Evolutionary conservation across 2,329 filamentous ascomycete genomes (phyloP), one percentile per base, ranked within the genome.

Genomic region (Fusarium staphyleae): DNA sequence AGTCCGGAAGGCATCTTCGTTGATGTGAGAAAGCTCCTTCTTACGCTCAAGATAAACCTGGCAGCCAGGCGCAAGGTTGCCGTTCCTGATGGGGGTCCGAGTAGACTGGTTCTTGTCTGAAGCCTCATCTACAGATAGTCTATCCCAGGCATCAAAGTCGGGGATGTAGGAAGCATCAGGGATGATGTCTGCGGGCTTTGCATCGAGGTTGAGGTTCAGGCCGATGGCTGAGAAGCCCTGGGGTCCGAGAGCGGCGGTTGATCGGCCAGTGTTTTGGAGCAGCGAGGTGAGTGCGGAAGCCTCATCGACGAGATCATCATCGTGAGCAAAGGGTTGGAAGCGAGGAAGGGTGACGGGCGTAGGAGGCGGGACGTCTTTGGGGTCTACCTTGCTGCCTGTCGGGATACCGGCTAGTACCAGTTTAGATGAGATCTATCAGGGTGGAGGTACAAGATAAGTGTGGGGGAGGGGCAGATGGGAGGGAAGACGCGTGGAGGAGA

Each of bases 1-100:
- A 1, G 83, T 83, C 19, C 84, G 81, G 66, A 86, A 88, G 7
- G 85, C 85, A 33, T 80, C 75, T 34, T 82, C 78, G 56, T 88
- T 88, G 18, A 73, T 62, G 46, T 79, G 77, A 13, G 78, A 79
- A 7, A 88, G 77, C 71, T 87, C 84, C 30, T 75, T 77, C 61
- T 77, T 78, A 45, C 84, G 81, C 55, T 88, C 85, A 9, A 82
- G 67, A 59, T 86, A 88, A 33, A 79, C 77, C 48, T 81, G 77
- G 42, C 80, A 81, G 30, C 85, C 84, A 1, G 85, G 85, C 1
- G 83, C 83, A 15, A 75, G 63, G 47, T 76, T 80, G 18, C 81
- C 81, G 47, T 81, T 85, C 60, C 75, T 80, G 39, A 87, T 70
- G 4, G 72, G 76, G 22, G 60, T 72, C 14, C 78, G 76, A 15